Base-by-base conservation (phyloP, 2,329 filamentous ascomycete species). In the Cadophora malorum region DNA sequence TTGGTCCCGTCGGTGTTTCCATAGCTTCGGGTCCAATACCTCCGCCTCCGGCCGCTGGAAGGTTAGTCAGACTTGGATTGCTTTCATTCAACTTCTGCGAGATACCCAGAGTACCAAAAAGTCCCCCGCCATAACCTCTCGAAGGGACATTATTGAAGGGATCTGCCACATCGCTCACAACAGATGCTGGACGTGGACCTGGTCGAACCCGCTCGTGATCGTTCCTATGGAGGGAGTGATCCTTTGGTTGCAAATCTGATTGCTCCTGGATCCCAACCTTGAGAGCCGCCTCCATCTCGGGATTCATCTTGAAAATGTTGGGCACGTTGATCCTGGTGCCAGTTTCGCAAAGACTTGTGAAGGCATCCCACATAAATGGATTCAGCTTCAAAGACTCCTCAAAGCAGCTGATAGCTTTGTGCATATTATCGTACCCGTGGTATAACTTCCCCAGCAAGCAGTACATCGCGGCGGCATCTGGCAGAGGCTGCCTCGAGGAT, bases 291-390 rank as follows among this genome's bases (percentile, higher is more conserved):
- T 86, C 79, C 79, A 91, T 85, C 70, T 91, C 89, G 25, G 85
- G 81, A 19, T 86, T 93, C 74, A 91, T 81, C 77, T 90, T 93
- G 81, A 97, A 99, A 70, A 97, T 91, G 75, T 96, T 97, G 31
- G 90, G 86, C 10, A 96, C 89, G 66, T 92, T 89, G 65, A 98
- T 85, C 72, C 89, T 90, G 55, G 93, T 90, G 4, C 93, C 92
- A 89, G 88, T 92, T 76, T 97, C 94, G 78, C 94, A 97, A 8
- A 99, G 85, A 19, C 88, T 91, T 25, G 90, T 89, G 75, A 98
- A 98, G 0, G 95, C 94, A 83, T 99, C 96, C 96, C 96, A 99
- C 87, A 97, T 96, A 79, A 98, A 95, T 1, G 96, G 94, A 76
- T 98, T 99, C 65, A 90, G 79, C 80, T 94, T 96, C 74, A 99